Base-by-base conservation (phyloP, 768 basidiomycete genomes). In the Termitomyces sp. region DNA sequence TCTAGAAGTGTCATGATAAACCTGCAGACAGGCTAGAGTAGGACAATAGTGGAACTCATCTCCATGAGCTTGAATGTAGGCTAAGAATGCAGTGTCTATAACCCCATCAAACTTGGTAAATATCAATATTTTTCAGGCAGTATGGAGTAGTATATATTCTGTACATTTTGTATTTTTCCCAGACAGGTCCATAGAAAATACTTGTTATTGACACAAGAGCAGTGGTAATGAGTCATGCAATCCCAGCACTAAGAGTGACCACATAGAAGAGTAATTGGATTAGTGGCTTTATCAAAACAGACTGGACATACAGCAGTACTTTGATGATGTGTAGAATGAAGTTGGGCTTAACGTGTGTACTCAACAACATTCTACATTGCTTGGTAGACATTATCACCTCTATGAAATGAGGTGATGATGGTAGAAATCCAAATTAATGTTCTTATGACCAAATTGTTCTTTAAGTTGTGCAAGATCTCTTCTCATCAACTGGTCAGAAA, bases 21-120 rank as follows among this genome's bases (percentile, higher is more conserved):
- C 75, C 62, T 90, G 86, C 0, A 74, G 73, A 62, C 91, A 93
- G 65, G 92, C 87, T 0, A 90, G 85, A 0, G 89, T 85, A 0
- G 90, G 90, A 68, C 91, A 93, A 62, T 83, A 85, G 57, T 81
- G 77, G 62, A 87, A 86, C 56, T 90, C 85, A 8, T 76, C 70
- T 0, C 86, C 75, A 40, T 78, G 79, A 2, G 78, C 69, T 57
- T 85, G 81, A 21, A 89, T 73, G 63, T 91, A 75, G 0, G 78
- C 67, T 17, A 79, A 72, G 61, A 86, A 85, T 0, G 89, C 79
- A 0, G 87, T 80, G 12, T 81, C 73, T 17, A 81, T 70, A 33
- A 91, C 61, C 0, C 77, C 71, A 26, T 81, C 74, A 63, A 89
- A 83, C 21, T 87, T 80, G 1, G 66, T 65, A 0, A 79, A 64